Evolutionary conservation across 2,329 filamentous ascomycete species (phyloP).

Genomic region (Lasiodiplodia citricola): DNA sequence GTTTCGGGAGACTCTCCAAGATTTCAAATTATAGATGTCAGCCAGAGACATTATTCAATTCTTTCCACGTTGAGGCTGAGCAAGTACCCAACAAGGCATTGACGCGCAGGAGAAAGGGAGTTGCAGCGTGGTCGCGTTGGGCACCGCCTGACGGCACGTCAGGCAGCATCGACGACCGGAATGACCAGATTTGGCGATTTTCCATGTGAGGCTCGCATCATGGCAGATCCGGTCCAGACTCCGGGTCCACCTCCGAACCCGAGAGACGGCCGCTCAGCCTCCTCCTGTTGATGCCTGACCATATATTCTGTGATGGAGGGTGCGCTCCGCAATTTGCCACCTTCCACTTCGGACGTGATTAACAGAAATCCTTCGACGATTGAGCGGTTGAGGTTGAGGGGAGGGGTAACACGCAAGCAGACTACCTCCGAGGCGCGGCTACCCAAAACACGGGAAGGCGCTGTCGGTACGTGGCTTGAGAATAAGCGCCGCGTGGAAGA

Average conservation of each 20-base stretch:
- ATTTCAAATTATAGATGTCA: conserved; percentile 1
- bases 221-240: not conserved
- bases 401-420: not conserved
- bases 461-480: conserved; percentile 5
- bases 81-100: not conserved
- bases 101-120: not conserved
- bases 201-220: not conserved
- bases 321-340: not conserved
- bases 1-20: not conserved
- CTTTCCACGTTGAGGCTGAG: too few species aligned
- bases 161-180: conserved; percentile 3
- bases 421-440: not conserved
- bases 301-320: not conserved
- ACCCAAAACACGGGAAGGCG: not conserved
- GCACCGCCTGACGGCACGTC: conserved; percentile 1
- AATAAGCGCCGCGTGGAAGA: not conserved
- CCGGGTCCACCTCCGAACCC: not conserved
- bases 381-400: not conserved
- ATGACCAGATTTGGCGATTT: not conserved
- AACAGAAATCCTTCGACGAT: not conserved
- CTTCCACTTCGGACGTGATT: not conserved
- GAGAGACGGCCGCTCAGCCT: not conserved
- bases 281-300: not conserved
- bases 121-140: not conserved
- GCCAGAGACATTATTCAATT: not conserved